Evolutionary conservation across 352 stramenopile genomes (phyloP).

Genomic region (Thalassiosira hispida): DNA sequence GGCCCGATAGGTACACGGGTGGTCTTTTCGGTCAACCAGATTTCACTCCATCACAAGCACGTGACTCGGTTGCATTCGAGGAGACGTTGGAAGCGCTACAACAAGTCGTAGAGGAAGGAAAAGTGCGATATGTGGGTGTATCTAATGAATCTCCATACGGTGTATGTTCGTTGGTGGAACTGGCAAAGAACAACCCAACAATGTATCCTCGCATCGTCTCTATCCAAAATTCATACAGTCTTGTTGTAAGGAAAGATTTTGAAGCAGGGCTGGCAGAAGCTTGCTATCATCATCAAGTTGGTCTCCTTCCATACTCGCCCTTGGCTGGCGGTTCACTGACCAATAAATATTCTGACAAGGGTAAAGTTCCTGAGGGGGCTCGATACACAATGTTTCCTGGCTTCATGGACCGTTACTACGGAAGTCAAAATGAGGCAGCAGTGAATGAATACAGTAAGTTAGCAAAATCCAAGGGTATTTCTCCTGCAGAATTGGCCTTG

Average conservation of each 20-base stretch:
- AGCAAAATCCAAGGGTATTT: conserved; percentile 66
- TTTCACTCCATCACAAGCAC: conserved; percentile 64
- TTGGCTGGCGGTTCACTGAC: conserved; percentile 85
- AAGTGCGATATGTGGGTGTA: conserved; percentile 84
- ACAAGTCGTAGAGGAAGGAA: conserved; percentile 84
- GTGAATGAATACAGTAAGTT: conserved; percentile 80
- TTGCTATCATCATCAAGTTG: conserved; percentile 85
- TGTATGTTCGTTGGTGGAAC: conserved; percentile 82
- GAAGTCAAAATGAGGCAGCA: conserved; percentile 66
- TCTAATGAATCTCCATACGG: conserved; percentile 87
- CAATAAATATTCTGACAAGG: conserved; percentile 84
- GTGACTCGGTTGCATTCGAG: conserved; percentile 80
- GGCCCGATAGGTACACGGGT: conserved; percentile 85
- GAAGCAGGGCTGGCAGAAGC: conserved; percentile 84
- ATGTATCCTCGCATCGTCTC: conserved; percentile 77
- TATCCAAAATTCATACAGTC: conserved; percentile 87
- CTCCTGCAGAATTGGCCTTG: conserved; percentile 80
- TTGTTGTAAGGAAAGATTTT: conserved; percentile 87
- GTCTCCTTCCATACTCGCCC: conserved; percentile 86
- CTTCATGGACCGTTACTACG: conserved; percentile 81
- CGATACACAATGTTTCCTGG: conserved; percentile 73
- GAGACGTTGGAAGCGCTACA: conserved; percentile 84
- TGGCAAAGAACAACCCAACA: conserved; percentile 63
- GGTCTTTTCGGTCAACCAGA: conserved; percentile 76
- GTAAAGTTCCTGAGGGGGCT: conserved; percentile 53